These are phyloP conservation scores for Truncatella angustata DNA, from an alignment of 2,329 filamentous ascomycete genomes.

Conservation along the genomic window DNA sequence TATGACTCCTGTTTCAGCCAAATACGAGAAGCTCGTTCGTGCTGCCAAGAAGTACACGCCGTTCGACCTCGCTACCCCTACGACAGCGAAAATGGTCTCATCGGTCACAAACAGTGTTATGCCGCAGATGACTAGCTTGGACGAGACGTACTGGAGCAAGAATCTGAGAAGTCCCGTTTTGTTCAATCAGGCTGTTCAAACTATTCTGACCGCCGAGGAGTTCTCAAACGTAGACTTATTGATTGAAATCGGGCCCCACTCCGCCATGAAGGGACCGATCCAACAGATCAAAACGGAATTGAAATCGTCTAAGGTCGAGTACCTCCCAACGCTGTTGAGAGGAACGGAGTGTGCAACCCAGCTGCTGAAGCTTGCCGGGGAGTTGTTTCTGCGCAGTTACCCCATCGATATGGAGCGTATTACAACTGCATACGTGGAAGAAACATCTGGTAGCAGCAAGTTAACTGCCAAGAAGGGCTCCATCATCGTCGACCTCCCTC, in stretches of 20 bases:
- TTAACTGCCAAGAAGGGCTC: slow-evolving; percentile 5
- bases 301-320: slow-evolving; percentile 15
- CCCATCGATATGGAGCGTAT: slow-evolving; percentile 21
- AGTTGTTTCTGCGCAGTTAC: slow-evolving; percentile 21
- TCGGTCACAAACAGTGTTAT: slow-evolving; percentile 20
- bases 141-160: slow-evolving; percentile 21
- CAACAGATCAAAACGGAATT: slow-evolving; percentile 31
- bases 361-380: slow-evolving; percentile 22
- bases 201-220: slow-evolving; percentile 30
- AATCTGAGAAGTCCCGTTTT: slow-evolving; percentile 23
- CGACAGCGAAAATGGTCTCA: slow-evolving; percentile 17
- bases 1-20: slow-evolving; percentile 15
- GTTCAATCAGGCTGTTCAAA: slow-evolving; percentile 34
- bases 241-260: slow-evolving; percentile 30
- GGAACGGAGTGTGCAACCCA: slow-evolving; percentile 17
- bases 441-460: neutral
- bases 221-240: slow-evolving; percentile 21
- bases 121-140: slow-evolving; percentile 9
- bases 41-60: neutral
- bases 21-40: slow-evolving; percentile 5
- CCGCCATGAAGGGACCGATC: slow-evolving; percentile 27
- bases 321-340: slow-evolving; percentile 21
- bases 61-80: slow-evolving; percentile 2
- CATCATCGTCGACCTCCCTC: slow-evolving; percentile 26
- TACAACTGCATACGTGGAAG: slow-evolving; percentile 12